Percentiles rank a stretch among this genome's conserved stretches.
Evolutionary conservation across 768 basidiomycete species (phyloP).

Genomic region (Pleurotus salmoneostramineus): DNA sequence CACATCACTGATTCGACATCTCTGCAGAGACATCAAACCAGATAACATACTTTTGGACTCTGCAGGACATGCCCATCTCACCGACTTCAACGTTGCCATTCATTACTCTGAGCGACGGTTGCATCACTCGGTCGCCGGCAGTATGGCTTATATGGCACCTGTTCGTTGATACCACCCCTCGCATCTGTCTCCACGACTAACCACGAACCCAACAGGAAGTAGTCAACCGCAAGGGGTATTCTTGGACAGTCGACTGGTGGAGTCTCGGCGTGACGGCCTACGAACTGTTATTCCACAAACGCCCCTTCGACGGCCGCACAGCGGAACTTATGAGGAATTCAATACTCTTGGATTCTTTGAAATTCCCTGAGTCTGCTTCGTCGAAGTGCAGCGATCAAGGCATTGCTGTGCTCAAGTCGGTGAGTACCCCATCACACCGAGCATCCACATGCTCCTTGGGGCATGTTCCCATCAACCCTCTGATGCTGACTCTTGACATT

Average conservation of each 20-base stretch:
- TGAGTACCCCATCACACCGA: conserved; percentile 30
- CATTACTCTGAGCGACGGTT: conserved; percentile 89
- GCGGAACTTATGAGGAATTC: conserved; percentile 85
- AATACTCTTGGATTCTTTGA: conserved; percentile 76
- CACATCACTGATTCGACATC: conserved; percentile 11
- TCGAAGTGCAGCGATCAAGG: conserved; percentile 64
- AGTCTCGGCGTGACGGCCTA: conserved; percentile 88
- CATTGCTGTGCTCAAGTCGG: conserved; percentile 61
- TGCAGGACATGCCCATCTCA: conserved; percentile 93
- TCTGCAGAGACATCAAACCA: conserved; percentile 85
- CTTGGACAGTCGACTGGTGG: conserved; percentile 95
- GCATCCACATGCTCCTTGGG: neutral
- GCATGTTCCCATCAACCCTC: conserved; percentile 8
- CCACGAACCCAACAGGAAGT: conserved; percentile 42
- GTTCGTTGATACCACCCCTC: conserved; percentile 20
- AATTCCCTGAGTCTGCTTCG: conserved; percentile 67
- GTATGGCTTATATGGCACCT: conserved; percentile 99
- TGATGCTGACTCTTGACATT: conserved; percentile 13
- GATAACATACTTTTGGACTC: conserved; percentile 95
- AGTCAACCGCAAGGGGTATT: conserved; percentile 88
- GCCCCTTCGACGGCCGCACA: conserved; percentile 90
- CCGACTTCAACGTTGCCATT: conserved; percentile 98
- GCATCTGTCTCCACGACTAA: neutral
- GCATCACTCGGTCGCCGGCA: conserved; percentile 93
- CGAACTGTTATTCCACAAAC: conserved; percentile 78